Evolutionary conservation across 306 rosid species (phyloP), one percentile per base, ranked within the genome.

Genomic region (Trichosanthes truncata): DNA sequence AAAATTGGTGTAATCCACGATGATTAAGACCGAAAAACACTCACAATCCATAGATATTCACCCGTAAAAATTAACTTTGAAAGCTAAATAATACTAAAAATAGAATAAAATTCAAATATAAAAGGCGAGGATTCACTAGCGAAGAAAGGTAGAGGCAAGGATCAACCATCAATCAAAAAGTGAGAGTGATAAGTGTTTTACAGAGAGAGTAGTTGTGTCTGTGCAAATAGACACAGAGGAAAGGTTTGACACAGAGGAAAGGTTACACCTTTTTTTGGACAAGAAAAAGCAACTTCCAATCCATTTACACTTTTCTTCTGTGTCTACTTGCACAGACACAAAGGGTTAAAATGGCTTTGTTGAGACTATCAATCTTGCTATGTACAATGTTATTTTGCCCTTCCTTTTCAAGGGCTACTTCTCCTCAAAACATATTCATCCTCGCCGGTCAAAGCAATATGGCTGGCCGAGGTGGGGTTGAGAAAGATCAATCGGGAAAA

Each of bases 381-480:
- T 72, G 38, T 25, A 72, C 6, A n/a, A n/a, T 72, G 17, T 1
- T 72, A 11, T 41, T 45, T 18, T 36, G 36, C 56, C 56, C 40
- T 17, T 11, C 36, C 31, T 10, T 10, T 45, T 71, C 46, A 12
- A 35, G 51, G 77, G 31, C 77, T 40, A 41, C 23, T n/a, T 40
- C 53, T 33, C 26, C 51, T 3, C 8, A 21, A 1, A 71, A 71
- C 53, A 71, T 40, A 43, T 71, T 69, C 17, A 71, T 71, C 31
- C n/a, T 40, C 3, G 55, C 26, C 0, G 77, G 77, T 45, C 77
- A 71, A 8, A 71, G 76, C 55, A 71, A 71, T 9, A 71, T 41
- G 76, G 52, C 76, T 21, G 76, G 76, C 0, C 76, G 76, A 40
- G 76, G 52, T n/a, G 76, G 76, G 0, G 76, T 41, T n/a, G 55